Conservation (phyloP, 2,329 filamentous ascomycete species). For the Colletotrichum tropicale region DNA sequence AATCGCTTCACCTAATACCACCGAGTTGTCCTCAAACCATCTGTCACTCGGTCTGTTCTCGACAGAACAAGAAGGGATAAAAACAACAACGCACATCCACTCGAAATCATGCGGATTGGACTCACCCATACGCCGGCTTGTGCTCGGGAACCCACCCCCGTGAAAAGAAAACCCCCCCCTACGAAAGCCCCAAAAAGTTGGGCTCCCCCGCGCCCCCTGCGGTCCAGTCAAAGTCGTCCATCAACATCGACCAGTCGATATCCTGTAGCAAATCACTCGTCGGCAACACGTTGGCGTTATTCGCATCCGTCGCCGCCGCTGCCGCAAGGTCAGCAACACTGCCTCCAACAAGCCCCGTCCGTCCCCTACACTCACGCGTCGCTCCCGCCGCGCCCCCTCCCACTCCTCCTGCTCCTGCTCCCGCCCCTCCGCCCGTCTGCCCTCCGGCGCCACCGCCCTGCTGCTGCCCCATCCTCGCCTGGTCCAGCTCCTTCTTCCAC, state of each 20-base stretch:
- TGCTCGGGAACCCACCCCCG: not conserved
- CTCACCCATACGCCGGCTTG: not conserved
- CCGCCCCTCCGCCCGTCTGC: not conserved
- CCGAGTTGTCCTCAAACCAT: not conserved
- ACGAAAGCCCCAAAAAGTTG: constrained; percentile 14
- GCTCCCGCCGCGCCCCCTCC: not conserved
- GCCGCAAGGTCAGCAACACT: constrained; percentile 15
- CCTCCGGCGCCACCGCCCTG: not conserved
- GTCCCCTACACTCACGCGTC: constrained; percentile 13
- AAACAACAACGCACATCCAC: not conserved
- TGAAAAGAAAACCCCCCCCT: not conserved
- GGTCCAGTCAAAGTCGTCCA: constrained; percentile 55
- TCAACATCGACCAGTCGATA: constrained; percentile 54
- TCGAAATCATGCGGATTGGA: not conserved
- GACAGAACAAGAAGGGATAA: not conserved
- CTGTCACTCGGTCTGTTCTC: not conserved
- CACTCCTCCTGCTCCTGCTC: not conserved
- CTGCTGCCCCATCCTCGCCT: constrained; percentile 24
- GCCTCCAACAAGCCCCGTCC: not conserved
- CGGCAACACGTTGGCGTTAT: not conserved
- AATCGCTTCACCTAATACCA: not conserved
- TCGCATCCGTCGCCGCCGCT: constrained; percentile 5
- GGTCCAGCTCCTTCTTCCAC: constrained; percentile 48
- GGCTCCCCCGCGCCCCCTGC: constrained; percentile 13
- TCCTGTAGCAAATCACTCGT: constrained; percentile 42